Percentiles rank a stretch among this genome's conserved stretches.
Evolutionary conservation across 2,329 filamentous ascomycete species (phyloP).

Genomic region (Pyricularia pennisetigena): DNA sequence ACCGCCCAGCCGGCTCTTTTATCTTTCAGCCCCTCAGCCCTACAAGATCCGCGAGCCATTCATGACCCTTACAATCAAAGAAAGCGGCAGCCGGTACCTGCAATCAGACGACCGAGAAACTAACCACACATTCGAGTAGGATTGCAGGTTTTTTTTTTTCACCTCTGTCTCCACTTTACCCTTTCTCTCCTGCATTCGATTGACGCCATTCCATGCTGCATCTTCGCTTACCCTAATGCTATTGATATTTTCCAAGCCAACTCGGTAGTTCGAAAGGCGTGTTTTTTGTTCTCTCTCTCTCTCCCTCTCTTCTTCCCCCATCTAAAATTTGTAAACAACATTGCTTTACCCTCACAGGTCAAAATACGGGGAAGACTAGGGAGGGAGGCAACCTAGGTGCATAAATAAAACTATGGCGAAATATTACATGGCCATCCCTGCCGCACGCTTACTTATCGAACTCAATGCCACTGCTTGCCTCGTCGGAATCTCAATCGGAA

Average conservation of each 20-base stretch:
- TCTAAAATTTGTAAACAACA: not conserved
- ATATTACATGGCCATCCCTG: not conserved
- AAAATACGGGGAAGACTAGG: not conserved
- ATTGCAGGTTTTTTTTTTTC: not conserved
- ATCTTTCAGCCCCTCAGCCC: conserved; percentile 1
- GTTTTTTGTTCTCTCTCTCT: too few species aligned
- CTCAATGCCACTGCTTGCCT: not conserved
- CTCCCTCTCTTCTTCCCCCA: too few species aligned
- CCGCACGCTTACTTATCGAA: not conserved
- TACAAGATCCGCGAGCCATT: not conserved
- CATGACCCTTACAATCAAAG: not conserved
- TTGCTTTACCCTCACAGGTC: not conserved
- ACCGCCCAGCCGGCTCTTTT: not conserved
- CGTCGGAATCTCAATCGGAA: not conserved
- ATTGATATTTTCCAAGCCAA: not conserved
- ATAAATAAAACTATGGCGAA: not conserved
- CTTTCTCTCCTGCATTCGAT: not conserved
- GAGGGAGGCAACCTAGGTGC: not conserved
- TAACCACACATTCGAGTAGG: not conserved
- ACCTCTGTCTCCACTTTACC: not conserved
- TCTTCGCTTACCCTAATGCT: not conserved
- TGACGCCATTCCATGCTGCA: not conserved
- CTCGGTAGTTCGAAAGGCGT: not conserved
- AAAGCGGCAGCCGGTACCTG: not conserved
- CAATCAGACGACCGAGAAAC: not conserved